These are phyloP conservation scores for Chlorella vulgaris DNA, from an alignment of 139 green algal genomes.

Conservation along the genomic window DNA sequence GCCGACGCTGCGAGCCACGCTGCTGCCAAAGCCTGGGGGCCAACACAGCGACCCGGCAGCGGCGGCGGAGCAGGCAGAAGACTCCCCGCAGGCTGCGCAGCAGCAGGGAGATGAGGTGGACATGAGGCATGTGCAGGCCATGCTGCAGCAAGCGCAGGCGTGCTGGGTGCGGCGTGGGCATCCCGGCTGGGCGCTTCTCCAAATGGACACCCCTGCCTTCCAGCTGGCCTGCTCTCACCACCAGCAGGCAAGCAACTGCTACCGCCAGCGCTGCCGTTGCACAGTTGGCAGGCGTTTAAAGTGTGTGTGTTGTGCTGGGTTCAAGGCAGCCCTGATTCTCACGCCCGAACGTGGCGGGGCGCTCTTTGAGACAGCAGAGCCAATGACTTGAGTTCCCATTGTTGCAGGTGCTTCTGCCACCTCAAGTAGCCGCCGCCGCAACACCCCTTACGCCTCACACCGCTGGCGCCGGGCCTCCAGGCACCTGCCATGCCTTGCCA, in stretches of 20 bases:
- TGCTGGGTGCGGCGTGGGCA: conserved; percentile 40
- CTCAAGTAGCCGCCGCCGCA: not conserved
- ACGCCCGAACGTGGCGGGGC: no score
- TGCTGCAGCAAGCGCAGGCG: conserved; percentile 14
- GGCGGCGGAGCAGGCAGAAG: not conserved
- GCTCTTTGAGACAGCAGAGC: not conserved
- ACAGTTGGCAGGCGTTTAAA: no score
- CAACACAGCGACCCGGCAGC: not conserved
- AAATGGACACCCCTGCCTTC: conserved; percentile 20
- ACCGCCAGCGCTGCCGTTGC: no score
- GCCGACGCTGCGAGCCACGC: conserved; percentile 3
- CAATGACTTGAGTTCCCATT: not conserved
- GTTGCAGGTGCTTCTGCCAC: conserved; percentile 8
- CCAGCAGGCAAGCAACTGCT: not conserved
- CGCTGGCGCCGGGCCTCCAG: not conserved
- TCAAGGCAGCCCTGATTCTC: not conserved
- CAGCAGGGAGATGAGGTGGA: not conserved
- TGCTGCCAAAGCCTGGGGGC: no score
- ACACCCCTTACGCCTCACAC: not conserved
- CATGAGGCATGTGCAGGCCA: not conserved
- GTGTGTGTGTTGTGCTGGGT: not conserved
- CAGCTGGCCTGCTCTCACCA: no score
- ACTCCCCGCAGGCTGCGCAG: not conserved
- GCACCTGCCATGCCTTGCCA: not conserved
- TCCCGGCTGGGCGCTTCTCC: conserved; percentile 44